Percentiles rank a stretch among this genome's conserved stretches.
Evolutionary conservation across 257 asterid species (phyloP).

Genomic region (Leptodermis oblonga): DNA sequence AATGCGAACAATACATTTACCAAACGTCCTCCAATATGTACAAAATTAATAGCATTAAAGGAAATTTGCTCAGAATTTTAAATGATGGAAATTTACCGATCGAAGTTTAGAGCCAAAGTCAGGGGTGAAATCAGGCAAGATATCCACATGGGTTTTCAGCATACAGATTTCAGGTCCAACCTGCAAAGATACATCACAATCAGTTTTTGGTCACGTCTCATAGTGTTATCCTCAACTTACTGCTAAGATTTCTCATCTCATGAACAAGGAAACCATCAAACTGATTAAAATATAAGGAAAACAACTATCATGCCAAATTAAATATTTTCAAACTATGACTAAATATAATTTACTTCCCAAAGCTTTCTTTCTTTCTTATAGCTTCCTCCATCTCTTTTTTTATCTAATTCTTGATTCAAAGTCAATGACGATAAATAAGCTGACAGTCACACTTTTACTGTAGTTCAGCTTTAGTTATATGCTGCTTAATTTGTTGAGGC

Average conservation of each 20-base stretch:
- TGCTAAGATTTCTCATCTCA: background rate
- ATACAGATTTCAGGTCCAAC: constrained; percentile 98
- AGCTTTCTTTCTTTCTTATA: too few species aligned
- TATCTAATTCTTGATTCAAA: too few species aligned
- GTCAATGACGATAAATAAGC: too few species aligned
- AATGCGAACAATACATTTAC: background rate
- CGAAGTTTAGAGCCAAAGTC: constrained; percentile 92
- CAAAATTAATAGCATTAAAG: background rate
- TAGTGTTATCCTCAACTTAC: background rate
- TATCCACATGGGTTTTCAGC: constrained; percentile 96
- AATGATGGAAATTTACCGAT: constrained; percentile 44
- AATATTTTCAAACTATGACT: too few species aligned
- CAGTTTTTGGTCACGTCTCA: background rate
- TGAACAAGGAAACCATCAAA: background rate
- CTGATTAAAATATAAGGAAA: background rate
- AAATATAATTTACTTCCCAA: too few species aligned
- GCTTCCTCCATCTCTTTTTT: too few species aligned
- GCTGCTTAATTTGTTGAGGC: too few species aligned
- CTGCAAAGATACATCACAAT: constrained; percentile 37
- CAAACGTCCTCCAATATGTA: background rate
- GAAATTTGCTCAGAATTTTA: background rate
- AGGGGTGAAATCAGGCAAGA: constrained; percentile 87
- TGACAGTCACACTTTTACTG: too few species aligned
- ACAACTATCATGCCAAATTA: background rate
- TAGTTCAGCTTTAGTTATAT: too few species aligned